Base-by-base conservation (phyloP, 2,329 filamentous ascomycete genomes). In the Alternaria sp. region DNA sequence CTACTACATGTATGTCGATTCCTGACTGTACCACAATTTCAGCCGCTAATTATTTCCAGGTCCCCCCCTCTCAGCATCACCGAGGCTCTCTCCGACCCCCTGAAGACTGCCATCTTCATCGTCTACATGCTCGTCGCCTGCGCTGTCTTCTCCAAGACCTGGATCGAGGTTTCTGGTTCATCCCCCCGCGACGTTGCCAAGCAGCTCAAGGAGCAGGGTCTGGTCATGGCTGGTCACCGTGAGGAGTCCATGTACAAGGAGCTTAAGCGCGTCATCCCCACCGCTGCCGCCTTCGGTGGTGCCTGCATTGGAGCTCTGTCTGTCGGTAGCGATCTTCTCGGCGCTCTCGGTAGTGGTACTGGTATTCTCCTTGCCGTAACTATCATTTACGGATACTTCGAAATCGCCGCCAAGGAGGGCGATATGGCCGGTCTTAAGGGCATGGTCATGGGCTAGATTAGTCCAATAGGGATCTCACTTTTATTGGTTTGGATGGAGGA, bases 161-260 rank as follows among this genome's bases (percentile, higher is more conserved):
- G 95, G 95, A 99, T 99, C 75, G 95, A 99, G 84, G 95, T 99
- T 69, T 98, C 95, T 40, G 96, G 95, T 77, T 97, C 94, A 66
- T 94, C 93, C 85, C 96, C 95, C 63, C 92, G 95, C 77, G 95
- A 99, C 78, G 96, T 99, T 70, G 95, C 95, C 76, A 99, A 99
- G 89, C 95, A 98, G 85, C 90, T 99, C 81, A 99, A 99, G 90
- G 96, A 99, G 78, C 95, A 99, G 84, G 95, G 95, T 80, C 90
- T 99, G 60, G 94, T 99, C 73, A 99, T 99, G 96, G 94, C 95
- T 76, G 95, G 95, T 78, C 95, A 99, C 86, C 92, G 95, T 84
- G 96, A 99, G 82, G 94, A 98, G 87, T 96, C 92, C 86, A 99
- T 99, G 95, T 99, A 99, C 89, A 97, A 97, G 87, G 95, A 99